A percentile compares a stretch with the other conserved stretches of the same genome.
Evolutionary conservation across 2,329 filamentous ascomycete genomes (phyloP).

Genomic region (Canariomyces notabilis): DNA sequence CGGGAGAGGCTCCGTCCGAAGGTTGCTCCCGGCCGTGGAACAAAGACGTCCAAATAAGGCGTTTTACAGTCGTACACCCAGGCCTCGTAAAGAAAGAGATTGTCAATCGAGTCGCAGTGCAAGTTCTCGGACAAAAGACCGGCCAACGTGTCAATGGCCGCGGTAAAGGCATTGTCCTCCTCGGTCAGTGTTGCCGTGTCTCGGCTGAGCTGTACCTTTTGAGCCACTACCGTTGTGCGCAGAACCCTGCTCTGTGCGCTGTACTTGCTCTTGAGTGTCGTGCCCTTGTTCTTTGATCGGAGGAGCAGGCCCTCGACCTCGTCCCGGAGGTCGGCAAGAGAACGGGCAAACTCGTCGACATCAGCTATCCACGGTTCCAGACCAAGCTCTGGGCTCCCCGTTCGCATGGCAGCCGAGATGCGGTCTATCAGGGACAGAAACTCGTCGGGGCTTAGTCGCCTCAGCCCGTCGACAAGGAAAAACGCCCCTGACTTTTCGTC

Average conservation of each 20-base stretch:
- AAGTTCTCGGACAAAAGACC: constrained; percentile 40
- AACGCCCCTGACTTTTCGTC: constrained; percentile 43
- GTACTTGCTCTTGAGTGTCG: constrained; percentile 66
- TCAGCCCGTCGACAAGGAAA: constrained; percentile 52
- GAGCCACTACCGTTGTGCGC: constrained; percentile 72
- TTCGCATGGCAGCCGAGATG: constrained; percentile 34
- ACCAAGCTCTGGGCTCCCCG: constrained; percentile 36
- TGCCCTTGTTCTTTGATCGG: constrained; percentile 40
- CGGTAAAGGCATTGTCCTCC: constrained; percentile 66
- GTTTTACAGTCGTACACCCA: constrained; percentile 70
- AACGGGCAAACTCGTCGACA: constrained; percentile 28
- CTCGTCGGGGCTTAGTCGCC: constrained; percentile 53
- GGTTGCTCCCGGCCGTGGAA: constrained; percentile 64
- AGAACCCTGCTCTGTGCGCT: constrained; percentile 65
- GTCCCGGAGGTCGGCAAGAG: constrained; percentile 39
- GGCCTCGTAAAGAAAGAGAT: constrained; percentile 61
- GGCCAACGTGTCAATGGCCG: constrained; percentile 54
- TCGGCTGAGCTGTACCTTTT: constrained; percentile 74
- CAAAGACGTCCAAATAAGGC: constrained; percentile 69
- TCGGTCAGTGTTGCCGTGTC: constrained; percentile 66
- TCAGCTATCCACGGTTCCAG: constrained; percentile 33
- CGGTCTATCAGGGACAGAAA: constrained; percentile 38
- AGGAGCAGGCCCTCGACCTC: constrained; percentile 44
- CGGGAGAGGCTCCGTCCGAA: constrained; percentile 66
- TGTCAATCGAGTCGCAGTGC: constrained; percentile 35